Base-by-base conservation (phyloP, 2,329 filamentous ascomycete species). In the Xylariaceae sp. region DNA sequence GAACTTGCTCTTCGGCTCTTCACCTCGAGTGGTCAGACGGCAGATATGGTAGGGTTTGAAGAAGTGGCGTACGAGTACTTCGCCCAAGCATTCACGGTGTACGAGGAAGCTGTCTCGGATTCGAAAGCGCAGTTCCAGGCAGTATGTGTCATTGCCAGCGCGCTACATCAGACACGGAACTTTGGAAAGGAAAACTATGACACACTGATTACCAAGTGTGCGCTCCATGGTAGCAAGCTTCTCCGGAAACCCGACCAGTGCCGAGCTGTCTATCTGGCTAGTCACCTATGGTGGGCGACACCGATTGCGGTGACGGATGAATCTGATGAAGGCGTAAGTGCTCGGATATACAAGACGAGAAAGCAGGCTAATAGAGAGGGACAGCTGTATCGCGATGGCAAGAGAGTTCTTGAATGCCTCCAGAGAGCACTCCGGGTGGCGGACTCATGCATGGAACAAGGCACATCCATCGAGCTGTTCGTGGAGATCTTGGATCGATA, bases 161-260 rank as follows among this genome's bases (percentile, higher is more conserved):
- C 88, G 5, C 73, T 98, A 45, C 91, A 96, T 63, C 85, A 89
- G 53, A 92, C 89, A 11, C 79, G 92, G 47, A 85, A 92, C 60
- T 98, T 98, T 65, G 85, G 88, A 51, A 91, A 92, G 65, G 93
- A 98, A 69, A 98, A 97, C 63, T 98, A 97, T 67, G 94, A 98
- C 66, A 98, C 93, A 0, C 75, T 98, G 25, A 98, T 98, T 63
- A 98, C 93, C 8, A 98, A 98, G 69, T 94, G 90, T 55, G 92
- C 94, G 3, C 78, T 97, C 56, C 94, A 98, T 63, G 92, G 93
- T 16, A 96, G 91, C 71, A 98, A 97, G 67, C 74, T 98, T 54
- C 77, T 98, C 57, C 92, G 95, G 69, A 98, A 98, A 71, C 94
- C 93, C 1, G 93, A 98, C 65, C 93, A 98, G 69, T 98, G 93